phyloP scores from a whole-genome alignment of 306 rosid species.

The Cucurbita maxima region DNA sequence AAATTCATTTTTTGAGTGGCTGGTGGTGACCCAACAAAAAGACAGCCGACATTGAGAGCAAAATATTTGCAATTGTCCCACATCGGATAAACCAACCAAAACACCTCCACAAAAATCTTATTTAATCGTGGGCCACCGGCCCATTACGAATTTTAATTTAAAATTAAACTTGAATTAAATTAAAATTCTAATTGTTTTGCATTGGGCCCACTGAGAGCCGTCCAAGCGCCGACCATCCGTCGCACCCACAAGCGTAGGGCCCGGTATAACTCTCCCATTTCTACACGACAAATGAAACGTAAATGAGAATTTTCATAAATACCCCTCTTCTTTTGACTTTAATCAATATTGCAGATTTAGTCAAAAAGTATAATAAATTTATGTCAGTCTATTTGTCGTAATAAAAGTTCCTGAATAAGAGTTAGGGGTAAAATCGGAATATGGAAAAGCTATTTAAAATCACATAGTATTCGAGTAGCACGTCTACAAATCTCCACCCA shows the following conservation, averaged over 20 bases:
- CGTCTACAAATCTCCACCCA: too few species aligned
- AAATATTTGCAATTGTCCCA: background rate
- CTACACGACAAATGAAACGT: background rate
- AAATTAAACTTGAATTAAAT: background rate
- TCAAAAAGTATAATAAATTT: background rate
- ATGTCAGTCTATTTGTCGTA: background rate
- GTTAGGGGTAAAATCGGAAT: background rate
- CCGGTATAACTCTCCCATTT: background rate
- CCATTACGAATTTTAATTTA: background rate
- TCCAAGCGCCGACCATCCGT: conserved; percentile 7
- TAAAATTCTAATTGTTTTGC: background rate
- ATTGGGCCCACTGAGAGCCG: conserved; percentile 1
- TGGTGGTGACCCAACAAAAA: background rate
- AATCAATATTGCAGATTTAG: background rate
- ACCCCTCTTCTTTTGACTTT: background rate
- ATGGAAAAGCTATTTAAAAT: background rate
- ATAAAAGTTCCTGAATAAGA: background rate
- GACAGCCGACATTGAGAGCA: background rate
- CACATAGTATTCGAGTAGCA: too few species aligned
- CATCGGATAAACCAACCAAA: background rate
- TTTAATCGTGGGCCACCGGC: background rate
- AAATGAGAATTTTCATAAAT: background rate
- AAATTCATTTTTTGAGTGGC: too few species aligned
- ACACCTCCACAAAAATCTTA: background rate
- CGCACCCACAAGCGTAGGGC: background rate